Evolutionary conservation across 257 asterid species (phyloP).

Genomic region (Rhazya stricta): DNA sequence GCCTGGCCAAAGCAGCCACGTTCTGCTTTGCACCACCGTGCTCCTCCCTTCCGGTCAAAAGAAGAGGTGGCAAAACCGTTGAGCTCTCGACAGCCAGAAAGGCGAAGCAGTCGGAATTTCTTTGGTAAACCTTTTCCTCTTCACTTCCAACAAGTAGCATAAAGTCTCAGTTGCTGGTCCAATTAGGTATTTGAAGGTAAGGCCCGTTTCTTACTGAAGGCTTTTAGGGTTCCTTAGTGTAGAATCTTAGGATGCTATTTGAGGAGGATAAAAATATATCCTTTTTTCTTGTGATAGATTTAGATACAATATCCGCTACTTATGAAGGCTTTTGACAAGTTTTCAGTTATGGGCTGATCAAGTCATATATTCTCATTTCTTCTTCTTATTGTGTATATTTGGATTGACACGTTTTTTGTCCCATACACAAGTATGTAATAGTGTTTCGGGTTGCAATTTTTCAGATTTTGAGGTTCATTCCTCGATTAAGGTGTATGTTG

Average conservation of each 20-base stretch:
- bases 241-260: not conserved
- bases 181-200: not conserved
- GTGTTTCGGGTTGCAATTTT: too few species aligned
- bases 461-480: too few species aligned
- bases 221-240: not conserved
- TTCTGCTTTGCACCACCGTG: not conserved
- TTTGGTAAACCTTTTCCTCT: not conserved
- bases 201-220: not conserved
- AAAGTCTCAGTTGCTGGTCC: not conserved
- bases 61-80: not conserved
- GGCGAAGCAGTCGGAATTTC: not conserved
- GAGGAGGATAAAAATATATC: not conserved
- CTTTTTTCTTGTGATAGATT: not conserved
- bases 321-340: not conserved
- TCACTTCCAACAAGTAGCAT: not conserved
- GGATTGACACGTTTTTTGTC: too few species aligned
- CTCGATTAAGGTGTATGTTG: too few species aligned
- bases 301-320: not conserved
- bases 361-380: not conserved
- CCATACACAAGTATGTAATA: too few species aligned
- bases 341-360: not conserved
- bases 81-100: not conserved
- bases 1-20: not conserved
- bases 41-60: not conserved
- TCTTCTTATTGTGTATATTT: not conserved